These are phyloP conservation scores for Nakazawaea wyomingensis DNA, from an alignment of 805 yeast species.

Conservation along the genomic window DNA sequence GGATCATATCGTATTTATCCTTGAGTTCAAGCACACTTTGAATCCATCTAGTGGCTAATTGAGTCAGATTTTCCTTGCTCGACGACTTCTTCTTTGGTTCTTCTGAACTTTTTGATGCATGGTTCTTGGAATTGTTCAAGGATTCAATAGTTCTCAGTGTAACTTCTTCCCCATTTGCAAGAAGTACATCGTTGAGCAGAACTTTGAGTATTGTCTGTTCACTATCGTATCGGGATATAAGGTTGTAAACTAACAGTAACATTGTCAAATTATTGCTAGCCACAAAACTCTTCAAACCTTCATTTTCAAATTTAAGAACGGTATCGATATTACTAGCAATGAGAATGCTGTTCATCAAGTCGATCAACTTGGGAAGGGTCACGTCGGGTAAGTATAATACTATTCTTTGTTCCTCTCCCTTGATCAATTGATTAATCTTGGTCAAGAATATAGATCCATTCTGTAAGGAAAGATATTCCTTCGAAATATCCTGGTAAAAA, in stretches of 20 bases:
- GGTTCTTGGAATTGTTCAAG: too few species aligned
- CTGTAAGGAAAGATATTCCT: slow-evolving; percentile 34
- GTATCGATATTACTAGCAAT: slow-evolving; percentile 51
- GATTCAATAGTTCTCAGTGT: slow-evolving; percentile 22
- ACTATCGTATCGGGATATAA: slow-evolving; percentile 49
- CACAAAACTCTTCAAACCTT: slow-evolving; percentile 59
- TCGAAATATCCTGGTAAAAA: slow-evolving; percentile 47
- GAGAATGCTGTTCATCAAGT: slow-evolving; percentile 53
- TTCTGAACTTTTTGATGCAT: too few species aligned
- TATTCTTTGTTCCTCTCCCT: slow-evolving; percentile 57
- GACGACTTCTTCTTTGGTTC: slow-evolving; percentile 16
- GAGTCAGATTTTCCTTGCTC: slow-evolving; percentile 33
- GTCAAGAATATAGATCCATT: slow-evolving; percentile 54
- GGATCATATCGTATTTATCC: slow-evolving; percentile 43
- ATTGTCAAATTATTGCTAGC: slow-evolving; percentile 37
- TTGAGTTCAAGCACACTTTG: slow-evolving; percentile 48
- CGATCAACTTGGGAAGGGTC: slow-evolving; percentile 49
- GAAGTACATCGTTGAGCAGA: slow-evolving; percentile 41
- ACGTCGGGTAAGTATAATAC: slow-evolving; percentile 47
- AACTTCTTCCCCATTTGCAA: slow-evolving; percentile 39
- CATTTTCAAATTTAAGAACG: slow-evolving; percentile 45
- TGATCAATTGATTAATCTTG: slow-evolving; percentile 45
- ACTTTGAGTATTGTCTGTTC: slow-evolving; percentile 44
- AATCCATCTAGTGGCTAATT: slow-evolving; percentile 67
- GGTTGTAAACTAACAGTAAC: slow-evolving; percentile 41